These are phyloP conservation scores for Exsudoporus frostii DNA, from an alignment of 768 basidiomycete genomes.

Conservation along the genomic window DNA sequence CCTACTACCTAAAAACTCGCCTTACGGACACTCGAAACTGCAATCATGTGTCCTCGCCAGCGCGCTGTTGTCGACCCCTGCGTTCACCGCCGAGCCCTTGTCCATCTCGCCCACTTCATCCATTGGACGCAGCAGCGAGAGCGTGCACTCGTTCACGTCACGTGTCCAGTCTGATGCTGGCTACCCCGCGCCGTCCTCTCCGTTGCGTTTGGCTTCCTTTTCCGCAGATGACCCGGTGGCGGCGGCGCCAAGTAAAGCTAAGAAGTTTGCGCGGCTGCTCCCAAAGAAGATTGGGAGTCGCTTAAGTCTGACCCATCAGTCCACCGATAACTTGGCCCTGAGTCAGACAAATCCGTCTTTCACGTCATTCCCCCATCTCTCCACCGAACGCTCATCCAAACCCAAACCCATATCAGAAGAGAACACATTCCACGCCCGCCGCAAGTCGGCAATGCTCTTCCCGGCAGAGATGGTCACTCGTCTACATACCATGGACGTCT, in stretches of 20 bases:
- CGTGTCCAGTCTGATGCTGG: constrained; percentile 19
- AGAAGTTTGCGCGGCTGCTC: constrained; percentile 28
- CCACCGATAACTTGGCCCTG: constrained; percentile 26
- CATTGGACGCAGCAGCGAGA: constrained; percentile 26
- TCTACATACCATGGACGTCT: constrained; percentile 32
- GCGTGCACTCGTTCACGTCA: constrained; percentile 21
- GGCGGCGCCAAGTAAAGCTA: constrained; percentile 21
- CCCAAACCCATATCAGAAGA: constrained; percentile 26
- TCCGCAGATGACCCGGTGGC: constrained; percentile 21
- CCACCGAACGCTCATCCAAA: constrained; percentile 24
- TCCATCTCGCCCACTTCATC: constrained; percentile 27
- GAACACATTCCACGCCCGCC: constrained; percentile 35
- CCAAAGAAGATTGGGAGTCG: constrained; percentile 34
- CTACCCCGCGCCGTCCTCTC: constrained; percentile 27
- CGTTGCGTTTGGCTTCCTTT: constrained; percentile 23
- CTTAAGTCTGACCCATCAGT: constrained; percentile 23
- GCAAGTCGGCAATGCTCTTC: constrained; percentile 34
- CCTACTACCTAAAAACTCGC: constrained; percentile 28
- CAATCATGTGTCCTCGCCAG: constrained; percentile 26
- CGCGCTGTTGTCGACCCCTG: constrained; percentile 27
- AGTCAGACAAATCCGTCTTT: constrained; percentile 24
- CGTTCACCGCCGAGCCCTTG: constrained; percentile 26
- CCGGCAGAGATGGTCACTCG: constrained; percentile 27
- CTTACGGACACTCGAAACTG: constrained; percentile 30
- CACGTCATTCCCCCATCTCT: constrained; percentile 25